Percentiles rank a stretch among this genome's conserved stretches.
Conservation (phyloP, 1,139 yeast species). For the Geotrichum klebahnii region DNA sequence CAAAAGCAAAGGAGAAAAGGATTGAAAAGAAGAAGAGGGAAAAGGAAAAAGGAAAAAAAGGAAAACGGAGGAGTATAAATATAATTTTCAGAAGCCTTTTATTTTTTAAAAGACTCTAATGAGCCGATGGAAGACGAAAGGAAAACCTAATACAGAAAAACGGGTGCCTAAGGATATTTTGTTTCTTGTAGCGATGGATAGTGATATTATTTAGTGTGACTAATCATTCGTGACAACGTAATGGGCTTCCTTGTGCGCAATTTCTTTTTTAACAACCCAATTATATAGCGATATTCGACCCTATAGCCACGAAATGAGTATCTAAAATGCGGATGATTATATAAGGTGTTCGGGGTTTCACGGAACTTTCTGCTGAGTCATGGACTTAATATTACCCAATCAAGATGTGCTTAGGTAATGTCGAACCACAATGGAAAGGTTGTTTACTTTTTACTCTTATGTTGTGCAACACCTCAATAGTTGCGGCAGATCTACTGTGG, state of each 20-base stretch:
- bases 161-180: too few relatives aligned
- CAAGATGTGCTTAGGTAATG: slow-evolving; percentile 6
- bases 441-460: not conserved
- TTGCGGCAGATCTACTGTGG: too few relatives aligned
- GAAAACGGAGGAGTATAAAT: slow-evolving; percentile 2
- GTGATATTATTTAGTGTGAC: not conserved
- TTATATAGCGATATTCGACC: not conserved
- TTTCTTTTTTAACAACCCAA: not conserved
- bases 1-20: not conserved
- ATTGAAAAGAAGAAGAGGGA: not conserved
- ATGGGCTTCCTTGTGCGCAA: too few relatives aligned
- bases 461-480: too few relatives aligned
- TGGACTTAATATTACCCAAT: slow-evolving; percentile 2
- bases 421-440: not conserved
- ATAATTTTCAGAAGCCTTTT: not conserved
- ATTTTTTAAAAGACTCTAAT: too few relatives aligned
- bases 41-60: slow-evolving; percentile 2
- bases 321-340: not conserved
- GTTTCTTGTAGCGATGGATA: too few relatives aligned
- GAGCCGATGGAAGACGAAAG: too few relatives aligned
- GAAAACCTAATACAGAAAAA: too few relatives aligned
- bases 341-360: slow-evolving; percentile 2
- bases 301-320: not conserved
- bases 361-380: slow-evolving; percentile 5
- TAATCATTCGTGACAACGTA: not conserved